A percentile compares a stretch with the other conserved stretches of the same genome.
These are phyloP conservation scores for Neonectria hederae DNA, from an alignment of 2,329 filamentous ascomycete genomes.

Conservation along the genomic window DNA sequence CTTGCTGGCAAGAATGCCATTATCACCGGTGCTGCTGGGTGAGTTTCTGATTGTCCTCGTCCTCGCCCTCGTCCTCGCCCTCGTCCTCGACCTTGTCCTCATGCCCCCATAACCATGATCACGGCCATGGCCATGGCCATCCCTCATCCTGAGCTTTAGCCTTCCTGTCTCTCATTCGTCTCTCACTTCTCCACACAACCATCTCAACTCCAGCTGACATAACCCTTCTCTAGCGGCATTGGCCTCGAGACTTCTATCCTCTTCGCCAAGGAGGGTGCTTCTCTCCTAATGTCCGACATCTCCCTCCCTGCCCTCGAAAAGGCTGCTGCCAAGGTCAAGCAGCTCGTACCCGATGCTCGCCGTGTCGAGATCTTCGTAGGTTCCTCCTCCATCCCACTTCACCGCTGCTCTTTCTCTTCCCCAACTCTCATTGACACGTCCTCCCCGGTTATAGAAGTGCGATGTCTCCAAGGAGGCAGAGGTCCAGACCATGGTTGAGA, in stretches of 20 bases:
- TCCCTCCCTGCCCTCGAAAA: slow-evolving; percentile 80
- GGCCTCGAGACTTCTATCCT: slow-evolving; percentile 92
- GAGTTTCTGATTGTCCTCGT: slow-evolving; percentile 49
- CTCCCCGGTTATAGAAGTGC: slow-evolving; percentile 49
- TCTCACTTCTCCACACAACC: not conserved
- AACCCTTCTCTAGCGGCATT: slow-evolving; percentile 72
- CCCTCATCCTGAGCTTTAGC: not conserved
- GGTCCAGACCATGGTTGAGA: slow-evolving; percentile 77
- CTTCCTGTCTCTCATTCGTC: not conserved
- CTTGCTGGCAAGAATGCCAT: slow-evolving; percentile 71
- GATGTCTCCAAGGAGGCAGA: slow-evolving; percentile 89
- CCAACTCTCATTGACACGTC: not conserved
- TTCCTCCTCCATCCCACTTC: not conserved
- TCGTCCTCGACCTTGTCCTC: too few relatives aligned
- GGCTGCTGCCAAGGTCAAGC: slow-evolving; percentile 77
- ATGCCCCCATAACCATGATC: not conserved
- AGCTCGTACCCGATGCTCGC: slow-evolving; percentile 70
- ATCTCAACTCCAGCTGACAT: slow-evolving; percentile 15
- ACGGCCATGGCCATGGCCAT: not conserved
- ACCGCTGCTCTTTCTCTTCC: not conserved
- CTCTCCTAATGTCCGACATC: slow-evolving; percentile 86
- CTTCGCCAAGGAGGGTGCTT: slow-evolving; percentile 88
- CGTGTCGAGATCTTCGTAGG: slow-evolving; percentile 69
- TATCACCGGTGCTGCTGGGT: slow-evolving; percentile 89
- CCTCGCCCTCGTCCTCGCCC: not conserved